Base-by-base conservation (phyloP, 768 basidiomycete genomes). In the Clitopilus hobsonii region DNA sequence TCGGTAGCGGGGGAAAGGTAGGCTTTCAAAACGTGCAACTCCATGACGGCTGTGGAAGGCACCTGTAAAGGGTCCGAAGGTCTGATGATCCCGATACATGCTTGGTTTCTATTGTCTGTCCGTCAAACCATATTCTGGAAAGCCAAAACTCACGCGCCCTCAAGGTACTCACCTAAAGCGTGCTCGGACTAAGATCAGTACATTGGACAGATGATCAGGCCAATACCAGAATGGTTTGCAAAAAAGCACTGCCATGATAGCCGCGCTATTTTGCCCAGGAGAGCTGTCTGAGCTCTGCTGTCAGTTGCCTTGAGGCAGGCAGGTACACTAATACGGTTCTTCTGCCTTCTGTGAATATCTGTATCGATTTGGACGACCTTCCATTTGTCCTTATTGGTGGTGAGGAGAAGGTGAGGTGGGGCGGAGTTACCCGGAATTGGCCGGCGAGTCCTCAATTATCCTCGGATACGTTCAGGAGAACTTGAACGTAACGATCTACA, bases 1-100 rank as follows among this genome's bases (percentile, higher is more conserved):
- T 45, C 41, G 41, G 41, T 45, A 20, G 41, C 41, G 41, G 41
- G 41, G 22, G 41, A 45, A 45, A 45, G 41, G 41, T 45, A 45
- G 41, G 18, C 41, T 45, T 45, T 45, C 41, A 45, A 45, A 45
- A 45, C 41, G 41, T 45, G 41, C 41, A 36, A 36, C 32, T 36
- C 32, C 32, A 36, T 36, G 32, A 36, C 32, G 41, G 16, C 22
- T 45, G 22, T 20, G 41, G 41, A 45, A 45, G n/a, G n/a, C 41
- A 6, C 11, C 41, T 18, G n/a, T 45, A 45, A 18, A 16, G 41
- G 22, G 18, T 20, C 41, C 41, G 41, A 45, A 6, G 41, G 41
- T 45, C 41, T 45, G 5, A 45, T 45, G 41, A 45, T 45, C n/a
- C 18, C 22, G n/a, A 10, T 45, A 20, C 18, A 45, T 16, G 22